Evolutionary conservation across 345 rosid genomes (phyloP).

Genomic region (Melastoma malabathricum): DNA sequence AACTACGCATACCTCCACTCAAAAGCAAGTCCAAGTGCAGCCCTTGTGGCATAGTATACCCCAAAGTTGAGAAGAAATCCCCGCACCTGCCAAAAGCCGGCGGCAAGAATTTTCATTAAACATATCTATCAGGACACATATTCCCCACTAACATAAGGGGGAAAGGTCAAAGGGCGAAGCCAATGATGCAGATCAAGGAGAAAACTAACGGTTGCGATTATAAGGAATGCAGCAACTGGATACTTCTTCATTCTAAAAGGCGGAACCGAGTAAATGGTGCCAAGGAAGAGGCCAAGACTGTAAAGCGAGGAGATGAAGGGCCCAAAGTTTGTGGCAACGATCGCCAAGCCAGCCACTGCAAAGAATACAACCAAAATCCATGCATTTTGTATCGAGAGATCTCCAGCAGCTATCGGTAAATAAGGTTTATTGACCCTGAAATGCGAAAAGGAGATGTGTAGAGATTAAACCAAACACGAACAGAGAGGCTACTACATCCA

Average conservation of each 20-base stretch:
- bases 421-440: conserved; percentile 94
- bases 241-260: conserved; percentile 89
- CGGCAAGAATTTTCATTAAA: not conserved
- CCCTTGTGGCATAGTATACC: conserved; percentile 84
- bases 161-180: not conserved
- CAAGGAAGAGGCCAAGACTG: conserved; percentile 72
- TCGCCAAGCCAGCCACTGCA: conserved; percentile 55
- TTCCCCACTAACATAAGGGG: not conserved
- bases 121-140: conserved; percentile 1
- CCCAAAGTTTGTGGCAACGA: conserved; percentile 72
- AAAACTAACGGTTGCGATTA: conserved; percentile 62
- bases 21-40: conserved; percentile 85
- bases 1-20: conserved; percentile 58
- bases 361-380: conserved; percentile 79
- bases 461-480: not conserved
- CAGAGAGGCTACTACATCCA: conserved; percentile 5
- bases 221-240: conserved; percentile 85
- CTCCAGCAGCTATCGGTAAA: conserved; percentile 97
- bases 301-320: conserved; percentile 72
- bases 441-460: conserved; percentile 5
- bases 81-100: conserved; percentile 46
- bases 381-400: conserved; percentile 80
- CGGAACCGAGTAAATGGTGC: conserved; percentile 96
- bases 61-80: conserved; percentile 96
- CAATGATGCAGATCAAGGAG: not conserved